phyloP scores from a whole-genome alignment of 495 filamentous ascomycete species.

The Sordaria brevicollis region DNA sequence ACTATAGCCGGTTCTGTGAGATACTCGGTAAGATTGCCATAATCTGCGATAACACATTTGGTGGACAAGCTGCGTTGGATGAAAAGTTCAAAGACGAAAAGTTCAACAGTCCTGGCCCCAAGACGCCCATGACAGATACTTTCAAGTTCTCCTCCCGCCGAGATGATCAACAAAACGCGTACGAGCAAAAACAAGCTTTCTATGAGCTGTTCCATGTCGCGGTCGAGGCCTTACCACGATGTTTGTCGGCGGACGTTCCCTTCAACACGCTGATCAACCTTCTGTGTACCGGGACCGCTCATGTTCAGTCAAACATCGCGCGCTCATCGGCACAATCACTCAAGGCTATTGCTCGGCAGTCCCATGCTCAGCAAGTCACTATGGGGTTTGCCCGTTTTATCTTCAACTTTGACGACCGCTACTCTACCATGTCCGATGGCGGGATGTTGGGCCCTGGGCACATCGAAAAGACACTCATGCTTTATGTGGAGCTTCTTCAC shows the following conservation, averaged over 20 bases:
- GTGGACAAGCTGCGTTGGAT: slow-evolving; percentile 87
- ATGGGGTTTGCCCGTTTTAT: slow-evolving; percentile 96
- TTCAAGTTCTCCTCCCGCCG: slow-evolving; percentile 73
- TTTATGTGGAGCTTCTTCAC: slow-evolving; percentile 86
- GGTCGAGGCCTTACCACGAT: slow-evolving; percentile 87
- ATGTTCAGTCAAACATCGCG: slow-evolving; percentile 88
- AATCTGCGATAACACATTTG: slow-evolving; percentile 92
- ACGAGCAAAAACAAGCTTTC: slow-evolving; percentile 87
- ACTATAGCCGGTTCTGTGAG: slow-evolving; percentile 85
- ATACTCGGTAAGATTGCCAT: slow-evolving; percentile 92
- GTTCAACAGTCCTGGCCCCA: slow-evolving; percentile 73
- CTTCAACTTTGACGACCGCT: slow-evolving; percentile 94
- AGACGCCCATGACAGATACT: slow-evolving; percentile 87
- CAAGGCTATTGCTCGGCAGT: slow-evolving; percentile 89
- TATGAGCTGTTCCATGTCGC: slow-evolving; percentile 94
- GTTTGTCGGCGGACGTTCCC: slow-evolving; percentile 79
- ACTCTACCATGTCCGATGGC: slow-evolving; percentile 95
- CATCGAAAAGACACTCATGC: slow-evolving; percentile 82
- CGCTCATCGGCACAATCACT: slow-evolving; percentile 83
- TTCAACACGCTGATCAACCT: slow-evolving; percentile 94
- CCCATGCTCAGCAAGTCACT: slow-evolving; percentile 89
- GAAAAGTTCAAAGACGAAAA: slow-evolving; percentile 80
- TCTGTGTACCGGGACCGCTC: slow-evolving; percentile 91
- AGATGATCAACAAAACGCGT: slow-evolving; percentile 62
- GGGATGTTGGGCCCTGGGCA: slow-evolving; percentile 92